Evolutionary conservation across 495 filamentous ascomycete species (phyloP), one percentile per base, ranked within the genome.

Genomic region (Daldinia bambusicola): DNA sequence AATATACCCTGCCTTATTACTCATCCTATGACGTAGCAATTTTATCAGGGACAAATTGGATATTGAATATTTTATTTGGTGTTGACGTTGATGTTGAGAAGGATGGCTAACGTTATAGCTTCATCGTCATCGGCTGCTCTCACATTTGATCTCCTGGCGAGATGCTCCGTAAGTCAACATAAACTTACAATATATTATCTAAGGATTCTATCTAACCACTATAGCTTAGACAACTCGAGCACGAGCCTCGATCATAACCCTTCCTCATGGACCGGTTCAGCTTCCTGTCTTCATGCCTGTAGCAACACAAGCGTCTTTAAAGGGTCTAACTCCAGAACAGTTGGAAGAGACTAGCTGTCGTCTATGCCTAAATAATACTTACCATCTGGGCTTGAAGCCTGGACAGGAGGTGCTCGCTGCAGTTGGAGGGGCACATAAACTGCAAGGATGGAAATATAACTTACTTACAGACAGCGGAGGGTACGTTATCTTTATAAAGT

Each of bases 201-300:
- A 7, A 50, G 22, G 1, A 22, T n/a, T n/a, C 31, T 52, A 6
- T 32, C 70, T 55, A 41, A 52, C 32, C 26, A 20, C 12, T 26
- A 8, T 66, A 10, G 64, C 38, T 7, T 77, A 99, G 95, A 95
- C 92, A 48, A 98, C 95, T 2, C 94, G 95, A 86, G 95, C 95
- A 12, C 90, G 95, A 69, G 95, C 95, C n/a, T 93, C 94, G 61
- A 89, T 89, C 61, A 87, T 99, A 52, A 89, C 89, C 12, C 89
- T 99, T 1, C 95, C 95, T 38, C 96, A 98, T 87, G 95, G 95
- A 72, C 85, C 90, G 0, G 94, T 98, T 13, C 86, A 91, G 57
- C 86, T 98, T 10, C 95, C 95, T 2, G 89, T 98, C 22, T 99
- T 98, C 80, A 98, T 98, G 94, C 95, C 95, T 16, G 95, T 98